Evolutionary conservation across 371 early-diverging fungal species (phyloP), one percentile per base, ranked within the genome.

Genomic region (Aphelidium insulamus): DNA sequence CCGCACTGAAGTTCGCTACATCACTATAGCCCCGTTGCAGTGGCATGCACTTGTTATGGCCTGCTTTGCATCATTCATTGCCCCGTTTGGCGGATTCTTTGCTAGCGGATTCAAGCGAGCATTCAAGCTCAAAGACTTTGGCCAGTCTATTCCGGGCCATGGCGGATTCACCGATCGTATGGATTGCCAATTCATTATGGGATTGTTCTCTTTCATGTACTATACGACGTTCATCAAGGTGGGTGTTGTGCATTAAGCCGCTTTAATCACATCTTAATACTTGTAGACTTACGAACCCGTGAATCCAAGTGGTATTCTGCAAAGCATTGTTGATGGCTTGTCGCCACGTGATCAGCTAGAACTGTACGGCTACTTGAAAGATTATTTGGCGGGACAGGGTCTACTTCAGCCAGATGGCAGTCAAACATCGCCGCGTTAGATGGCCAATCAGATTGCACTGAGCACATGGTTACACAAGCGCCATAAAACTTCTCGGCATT

Each of bases 1-100:
- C 1, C 28, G 22, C 24, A 40, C 25, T 5, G 37, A 45, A 21
- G 25, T 41, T 10, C 37, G 44, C 8, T 15, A 28, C 11, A 44
- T 56, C 14, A 45, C 47, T 41, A 60, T 94, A 27, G 68, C 74
- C 5, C 82, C 83, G n/a, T 56, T 97, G 35, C 85, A 87, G 47
- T 54, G 83, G 21, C 97, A 97, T 48, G 62, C 79, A 19, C 51
- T 97, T 19, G 55, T 77, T 11, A 71, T 98, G 69, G 73, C 90
- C 1, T 62, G 76, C 24, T 90, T 94, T 59, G 94, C 98, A 2
- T 88, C 91, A 2, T 47, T 94, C 38, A 84, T 97, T 44, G 98
- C 98, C 22, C 98, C 98, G 8, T 94, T 99, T 59, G 94, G 95
- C 26, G 99, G 99, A 3, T 97, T 98, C 66, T 90, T 99, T 61